Conservation (phyloP, 768 basidiomycete species). For the Leccinum incarnatum region DNA sequence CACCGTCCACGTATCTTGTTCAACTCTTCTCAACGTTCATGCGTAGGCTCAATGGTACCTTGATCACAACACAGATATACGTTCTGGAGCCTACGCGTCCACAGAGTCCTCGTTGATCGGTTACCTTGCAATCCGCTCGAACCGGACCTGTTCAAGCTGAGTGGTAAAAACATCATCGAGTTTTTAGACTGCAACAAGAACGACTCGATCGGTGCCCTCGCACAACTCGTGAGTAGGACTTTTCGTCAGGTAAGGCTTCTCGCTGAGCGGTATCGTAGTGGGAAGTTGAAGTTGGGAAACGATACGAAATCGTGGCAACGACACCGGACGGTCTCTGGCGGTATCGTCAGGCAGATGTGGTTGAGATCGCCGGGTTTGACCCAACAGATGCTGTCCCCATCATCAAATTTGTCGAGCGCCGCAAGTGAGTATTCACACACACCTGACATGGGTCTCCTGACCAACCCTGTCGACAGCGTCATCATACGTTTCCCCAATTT, state of each 20-base stretch:
- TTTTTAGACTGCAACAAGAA: no score
- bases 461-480: not conserved
- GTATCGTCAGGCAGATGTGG: not conserved
- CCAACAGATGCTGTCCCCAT: not conserved
- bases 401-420: not conserved
- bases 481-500: no score
- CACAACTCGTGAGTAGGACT: no score
- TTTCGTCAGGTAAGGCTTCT: no score
- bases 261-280: not conserved
- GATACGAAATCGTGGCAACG: not conserved
- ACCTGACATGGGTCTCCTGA: not conserved
- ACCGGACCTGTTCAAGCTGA: no score
- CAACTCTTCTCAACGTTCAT: not conserved
- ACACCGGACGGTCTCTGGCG: not conserved
- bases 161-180: no score
- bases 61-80: not conserved
- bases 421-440: not conserved
- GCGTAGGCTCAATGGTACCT: constrained; percentile 10
- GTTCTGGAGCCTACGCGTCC: not conserved
- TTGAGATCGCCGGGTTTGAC: not conserved
- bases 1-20: no score
- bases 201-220: no score
- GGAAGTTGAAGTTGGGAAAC: not conserved
- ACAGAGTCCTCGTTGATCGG: no score
- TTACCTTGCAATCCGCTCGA: no score